Conservation (phyloP, 129 eudicot genomes). For the Kitagawia praeruptora region DNA sequence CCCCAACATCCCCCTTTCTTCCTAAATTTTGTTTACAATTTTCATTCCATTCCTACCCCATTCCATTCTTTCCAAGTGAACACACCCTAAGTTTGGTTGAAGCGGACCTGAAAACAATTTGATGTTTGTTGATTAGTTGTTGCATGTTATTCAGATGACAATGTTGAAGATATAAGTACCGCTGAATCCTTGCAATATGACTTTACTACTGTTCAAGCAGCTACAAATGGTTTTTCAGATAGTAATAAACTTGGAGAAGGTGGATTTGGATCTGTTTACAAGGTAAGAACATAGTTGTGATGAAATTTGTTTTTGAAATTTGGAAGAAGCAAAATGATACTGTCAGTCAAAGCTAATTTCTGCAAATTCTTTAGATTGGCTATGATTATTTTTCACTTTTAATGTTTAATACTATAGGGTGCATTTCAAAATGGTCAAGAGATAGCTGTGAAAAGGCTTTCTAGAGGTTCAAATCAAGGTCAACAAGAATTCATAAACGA, state of each 20-base stretch:
- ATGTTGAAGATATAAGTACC: background rate
- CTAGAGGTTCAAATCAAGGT: background rate
- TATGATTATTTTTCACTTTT: background rate
- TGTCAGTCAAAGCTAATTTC: no score
- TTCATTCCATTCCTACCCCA: no score
- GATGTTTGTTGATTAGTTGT: background rate
- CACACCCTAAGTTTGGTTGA: background rate
- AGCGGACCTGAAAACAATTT: background rate
- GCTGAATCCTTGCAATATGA: constrained; percentile 3
- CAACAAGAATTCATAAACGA: background rate
- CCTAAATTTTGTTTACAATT: no score
- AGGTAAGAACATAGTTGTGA: background rate
- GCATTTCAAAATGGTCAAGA: background rate
- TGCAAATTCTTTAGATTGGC: background rate
- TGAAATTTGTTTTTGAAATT: background rate
- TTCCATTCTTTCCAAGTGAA: no score
- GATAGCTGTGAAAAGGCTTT: background rate
- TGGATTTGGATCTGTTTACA: constrained; percentile 15
- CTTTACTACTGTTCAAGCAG: background rate
- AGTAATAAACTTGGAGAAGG: constrained; percentile 10
- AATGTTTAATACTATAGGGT: background rate
- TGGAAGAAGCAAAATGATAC: background rate
- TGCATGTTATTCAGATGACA: background rate
- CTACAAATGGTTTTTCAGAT: background rate
- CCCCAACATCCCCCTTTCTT: no score